Evolutionary conservation across 441 rosid genomes (phyloP), one percentile per base, ranked within the genome.

Genomic region (Monsonia emarginata): DNA sequence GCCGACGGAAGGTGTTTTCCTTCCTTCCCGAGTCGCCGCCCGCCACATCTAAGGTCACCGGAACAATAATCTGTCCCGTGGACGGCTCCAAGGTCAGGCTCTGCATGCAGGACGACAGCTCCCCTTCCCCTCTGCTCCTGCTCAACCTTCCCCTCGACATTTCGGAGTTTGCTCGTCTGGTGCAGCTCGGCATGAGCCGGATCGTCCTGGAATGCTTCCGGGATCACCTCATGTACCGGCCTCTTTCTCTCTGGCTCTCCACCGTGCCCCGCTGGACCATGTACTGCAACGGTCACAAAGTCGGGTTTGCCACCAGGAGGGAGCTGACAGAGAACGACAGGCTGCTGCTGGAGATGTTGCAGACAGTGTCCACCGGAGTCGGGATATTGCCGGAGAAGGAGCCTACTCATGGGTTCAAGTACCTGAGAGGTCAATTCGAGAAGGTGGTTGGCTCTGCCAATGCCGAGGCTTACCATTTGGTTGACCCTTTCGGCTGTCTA

Each of bases 391-490:
- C 57, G 2, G 68, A 65, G 2, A 65, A 22, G 19, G 72, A 57
- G 46, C 8, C 64, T 1, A 65, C 69, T 7, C 36, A 31, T 5
- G 67, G 72, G 24, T 50, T 22, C 34, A 79, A 73, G 70, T 71
- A 76, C 60, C 32, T 73, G 65, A 73, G 76, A 31, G 78, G 76
- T 1, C 78, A 74, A 65, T 79, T 71, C 22, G 70, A 76, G 67
- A 32, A 32, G 32, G 62, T 22, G 11, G 60, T 38, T 19, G 75
- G 73, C 18, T 68, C 68, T 7, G 69, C 61, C 24, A 59, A 68
- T 61, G 68, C 78, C 10, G 74, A 70, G 52, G 75, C 67, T 13
- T 71, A 73, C 68, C 80, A 71, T 61, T 63, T 76, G 61, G 58
- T 50, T 11, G 76, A 73, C 65, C 80, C 70, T 27, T 63, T 72